Base-by-base conservation (phyloP, 345 rosid genomes). In the Ricinus communis region DNA sequence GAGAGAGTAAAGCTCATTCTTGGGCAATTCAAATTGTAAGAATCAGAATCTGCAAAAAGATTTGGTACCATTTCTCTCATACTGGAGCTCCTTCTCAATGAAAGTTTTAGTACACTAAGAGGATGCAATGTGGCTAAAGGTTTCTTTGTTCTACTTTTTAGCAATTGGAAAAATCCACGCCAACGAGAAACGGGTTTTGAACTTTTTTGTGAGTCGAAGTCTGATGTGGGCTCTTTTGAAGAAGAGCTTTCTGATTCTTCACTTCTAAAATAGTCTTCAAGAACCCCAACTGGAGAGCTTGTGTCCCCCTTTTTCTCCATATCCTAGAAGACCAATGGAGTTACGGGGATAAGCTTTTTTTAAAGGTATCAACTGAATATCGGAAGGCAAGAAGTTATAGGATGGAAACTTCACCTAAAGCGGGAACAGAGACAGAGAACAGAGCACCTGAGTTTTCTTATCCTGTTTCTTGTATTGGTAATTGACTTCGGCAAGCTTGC, bases 211-310 rank as follows among this genome's bases (percentile, higher is more conserved):
- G 77, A 0, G 56, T 80, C 77, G 1, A 72, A 75, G 31, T 83
- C 83, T 16, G 82, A 62, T 27, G 77, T 19, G 53, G 84, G 77
- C 61, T 77, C 76, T 55, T 74, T 74, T 0, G 82, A 76, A 24
- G 85, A 83, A 54, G 58, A 55, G 45, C 78, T 74, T 64, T 76
- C 89, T 0, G 83, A 87, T 67, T 85, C 92, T 76, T 90, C 89
- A 33, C 82, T 93, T 75, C 85, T 84, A 63, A 93, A 87, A 76
- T 85, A 90, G 69, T 91, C 98, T 81, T 93, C 97, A 7, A 93
- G 87, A 75, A 90, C 93, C 61, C 97, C 88, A 11, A 69, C 78
- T 0, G 97, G 97, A 0, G 91, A 89, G 73, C 71, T 72, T 15
- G 87, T 49, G 58, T 81, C 88, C 59, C 28, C 73, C 72, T 86